phyloP scores from a whole-genome alignment of 805 yeast genomes.

The Saturnispora diversa region DNA sequence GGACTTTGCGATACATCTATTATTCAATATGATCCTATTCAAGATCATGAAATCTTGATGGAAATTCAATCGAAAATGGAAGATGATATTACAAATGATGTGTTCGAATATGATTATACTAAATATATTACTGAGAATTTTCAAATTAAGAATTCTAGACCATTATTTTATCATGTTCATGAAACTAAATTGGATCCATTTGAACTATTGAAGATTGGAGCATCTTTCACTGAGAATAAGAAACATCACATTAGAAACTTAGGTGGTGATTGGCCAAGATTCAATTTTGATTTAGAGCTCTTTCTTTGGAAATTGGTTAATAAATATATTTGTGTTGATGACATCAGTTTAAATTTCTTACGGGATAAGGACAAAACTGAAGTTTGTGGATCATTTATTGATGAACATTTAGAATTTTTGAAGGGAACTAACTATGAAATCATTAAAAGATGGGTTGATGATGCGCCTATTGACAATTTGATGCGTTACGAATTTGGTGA shows the following conservation, averaged over 20 bases:
- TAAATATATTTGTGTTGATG: constrained; percentile 17
- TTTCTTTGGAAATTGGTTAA: constrained; percentile 19
- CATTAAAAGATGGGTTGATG: constrained; percentile 6
- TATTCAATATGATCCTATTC: constrained; percentile 18
- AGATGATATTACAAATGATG: background rate
- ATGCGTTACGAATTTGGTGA: constrained; percentile 5
- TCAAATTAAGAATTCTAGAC: constrained; percentile 16
- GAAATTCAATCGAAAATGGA: constrained; percentile 19
- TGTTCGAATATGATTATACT: constrained; percentile 16
- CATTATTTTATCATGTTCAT: constrained; percentile 34
- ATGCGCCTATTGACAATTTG: constrained; percentile 11
- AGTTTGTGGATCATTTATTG: constrained; percentile 13
- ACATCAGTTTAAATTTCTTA: constrained; percentile 10
- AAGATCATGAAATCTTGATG: background rate
- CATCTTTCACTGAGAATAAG: constrained; percentile 12
- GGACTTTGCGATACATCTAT: constrained; percentile 16
- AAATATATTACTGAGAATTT: constrained; percentile 14
- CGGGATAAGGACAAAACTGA: constrained; percentile 5
- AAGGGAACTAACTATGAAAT: constrained; percentile 5
- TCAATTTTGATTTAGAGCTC: constrained; percentile 19
- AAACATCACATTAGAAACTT: constrained; percentile 14
- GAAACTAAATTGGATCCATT: constrained; percentile 44
- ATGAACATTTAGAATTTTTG: constrained; percentile 13
- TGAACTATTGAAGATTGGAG: constrained; percentile 17
- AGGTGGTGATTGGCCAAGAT: constrained; percentile 19